Evolutionary conservation across 2,329 filamentous ascomycete species (phyloP), one percentile per base, ranked within the genome.

Genomic region (Aspergillus brunneoviolaceus): DNA sequence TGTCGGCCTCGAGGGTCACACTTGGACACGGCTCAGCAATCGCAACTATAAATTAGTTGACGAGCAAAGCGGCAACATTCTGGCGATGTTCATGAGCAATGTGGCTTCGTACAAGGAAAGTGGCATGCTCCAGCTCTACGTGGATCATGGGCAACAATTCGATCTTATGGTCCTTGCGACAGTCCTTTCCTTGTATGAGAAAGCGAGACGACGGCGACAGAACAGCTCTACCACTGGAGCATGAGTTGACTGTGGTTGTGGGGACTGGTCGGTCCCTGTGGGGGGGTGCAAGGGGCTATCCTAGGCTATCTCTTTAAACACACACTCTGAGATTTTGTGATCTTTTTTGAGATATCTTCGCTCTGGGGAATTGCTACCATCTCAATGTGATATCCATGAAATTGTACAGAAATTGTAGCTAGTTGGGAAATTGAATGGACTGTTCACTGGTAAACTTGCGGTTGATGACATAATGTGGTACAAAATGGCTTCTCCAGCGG

Each of bases 11-110:
- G 67, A 65, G 23, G 65, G 63, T n/a, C 63, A 65, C 5, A 65
- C 56, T n/a, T 66, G 67, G 12, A 61, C 57, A 9, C 56, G 45
- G n/a, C 61, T 69, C 23, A 69, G 66, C 31, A 49, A 51, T 3
- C 64, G 63, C 19, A 75, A 73, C 55, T 70, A 68, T 60, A 75
- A 78, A 57, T 60, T 77, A n/a, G 63, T 75, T 16, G 68, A 77
- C 19, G 70, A 73, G 53, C 58, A 63, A 9, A 72, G 61, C 2
- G 63, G 65, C 9, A 65, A 67, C 31, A 55, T 75, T 2, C 49
- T 75, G 3, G 75, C 73, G 0, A 66, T 73, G 1, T 76, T 75
- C 51, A 70, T 69, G 12, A 69, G 66, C 55, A 71, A 66, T 45
- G 42, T 70, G 67, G 68, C 61, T 57, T 72, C 70, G 48, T 65